A percentile compares a stretch with the other conserved stretches of the same genome.
phyloP scores from a whole-genome alignment of 176 grass and related monocot genomes.

The Eleusine indica region DNA sequence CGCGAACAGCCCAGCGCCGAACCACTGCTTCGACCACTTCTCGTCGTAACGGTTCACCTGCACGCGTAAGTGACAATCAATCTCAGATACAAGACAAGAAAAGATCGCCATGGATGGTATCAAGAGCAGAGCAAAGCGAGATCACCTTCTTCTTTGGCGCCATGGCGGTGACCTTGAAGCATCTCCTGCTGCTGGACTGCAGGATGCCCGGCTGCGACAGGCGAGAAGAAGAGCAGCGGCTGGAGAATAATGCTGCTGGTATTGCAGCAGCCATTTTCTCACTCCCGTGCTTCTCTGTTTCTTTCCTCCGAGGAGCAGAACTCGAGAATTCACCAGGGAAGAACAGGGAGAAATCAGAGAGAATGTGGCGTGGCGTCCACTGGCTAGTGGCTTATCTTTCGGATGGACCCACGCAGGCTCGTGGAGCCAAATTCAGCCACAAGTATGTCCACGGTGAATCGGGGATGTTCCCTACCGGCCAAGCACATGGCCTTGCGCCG shows the following conservation, averaged over 20 bases:
- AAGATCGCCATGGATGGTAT: too few species aligned
- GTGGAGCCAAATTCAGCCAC: slow-evolving; percentile 41
- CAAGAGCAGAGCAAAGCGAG: not conserved
- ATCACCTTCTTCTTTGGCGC: slow-evolving; percentile 75
- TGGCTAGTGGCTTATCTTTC: slow-evolving; percentile 45
- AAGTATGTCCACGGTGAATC: not conserved
- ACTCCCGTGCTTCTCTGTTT: not conserved
- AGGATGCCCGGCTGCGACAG: slow-evolving; percentile 30
- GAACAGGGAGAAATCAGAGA: slow-evolving; percentile 3
- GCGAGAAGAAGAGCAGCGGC: slow-evolving; percentile 45
- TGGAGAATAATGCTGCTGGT: slow-evolving; percentile 31
- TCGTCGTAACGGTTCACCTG: slow-evolving; percentile 94
- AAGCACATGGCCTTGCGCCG: not conserved
- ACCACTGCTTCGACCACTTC: slow-evolving; percentile 94
- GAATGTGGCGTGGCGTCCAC: slow-evolving; percentile 24
- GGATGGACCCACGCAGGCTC: slow-evolving; percentile 5
- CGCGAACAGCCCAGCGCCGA: slow-evolving; percentile 82
- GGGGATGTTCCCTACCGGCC: not conserved
- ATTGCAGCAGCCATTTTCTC: slow-evolving; percentile 44
- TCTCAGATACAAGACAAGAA: not conserved
- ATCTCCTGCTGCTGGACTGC: slow-evolving; percentile 30
- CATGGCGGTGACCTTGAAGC: slow-evolving; percentile 78
- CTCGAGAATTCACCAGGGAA: not conserved
- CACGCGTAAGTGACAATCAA: not conserved
- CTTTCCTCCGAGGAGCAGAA: not conserved